Base-by-base conservation (phyloP, 208 protist species). In the Trypanosoma boissoni region DNA sequence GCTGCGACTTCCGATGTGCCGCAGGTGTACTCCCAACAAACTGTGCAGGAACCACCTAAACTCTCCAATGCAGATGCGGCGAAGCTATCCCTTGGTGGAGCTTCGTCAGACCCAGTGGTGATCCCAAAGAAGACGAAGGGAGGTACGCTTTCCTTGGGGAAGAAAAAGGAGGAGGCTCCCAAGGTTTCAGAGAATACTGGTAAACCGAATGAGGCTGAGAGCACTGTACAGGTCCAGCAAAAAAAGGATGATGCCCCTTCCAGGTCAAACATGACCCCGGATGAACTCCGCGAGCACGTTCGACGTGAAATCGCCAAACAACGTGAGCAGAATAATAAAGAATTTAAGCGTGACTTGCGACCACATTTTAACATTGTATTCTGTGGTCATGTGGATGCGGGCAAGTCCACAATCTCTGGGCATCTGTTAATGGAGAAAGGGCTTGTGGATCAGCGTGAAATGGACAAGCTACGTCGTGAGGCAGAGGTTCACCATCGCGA, bases 301-400 rank as follows among this genome's bases (percentile, higher is more conserved):
- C 65, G 68, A 41, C 71, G 78, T 50, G 83, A 93, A 57, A 82
- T 93, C 43, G 87, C 83, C 1, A 85, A 79, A 54, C 77, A 88
- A 73, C 77, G 81, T 18, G 61, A 75, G 77, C 32, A 39, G 62
- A 78, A 67, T 60, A 85, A 82, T 58, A 84, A 86, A 58, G 62
- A 69, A 46, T 91, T 84, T 70, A 68, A 66, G 34, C 83, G 83
- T 27, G 91, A 97, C 77, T 74, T 85, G 1, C 78, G 93, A 51
- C 95, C 96, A 34, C 97, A 99, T 81, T 84, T 98, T 64, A 99
- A 99, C 79, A 78, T 99, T 50, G 96, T 99, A 34, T 99, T 99
- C 80, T 98, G 99, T 68, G 98, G 98, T 23, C 98, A 99, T 78
- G 98, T 99, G 31, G 98, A 99, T 81, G 98, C 98, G 26, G 98